Evolutionary conservation across 768 basidiomycete genomes (phyloP).

Genomic region (Lactarius pseudohatsudake): DNA sequence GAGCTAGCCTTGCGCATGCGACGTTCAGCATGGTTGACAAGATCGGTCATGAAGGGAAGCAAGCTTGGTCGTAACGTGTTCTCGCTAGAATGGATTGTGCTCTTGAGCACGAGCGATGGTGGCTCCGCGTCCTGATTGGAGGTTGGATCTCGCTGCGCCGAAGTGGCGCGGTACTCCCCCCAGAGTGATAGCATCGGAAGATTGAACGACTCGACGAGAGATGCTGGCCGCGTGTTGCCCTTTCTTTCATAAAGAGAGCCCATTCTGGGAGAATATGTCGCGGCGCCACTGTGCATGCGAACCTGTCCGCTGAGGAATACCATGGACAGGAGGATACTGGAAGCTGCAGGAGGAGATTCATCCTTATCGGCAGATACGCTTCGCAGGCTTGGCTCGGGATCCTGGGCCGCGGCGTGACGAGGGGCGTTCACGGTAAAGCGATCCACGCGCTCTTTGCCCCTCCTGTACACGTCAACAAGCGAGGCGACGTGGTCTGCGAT

Average conservation of each 20-base stretch:
- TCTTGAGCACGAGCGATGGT: conserved; percentile 75
- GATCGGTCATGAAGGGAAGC: conserved; percentile 80
- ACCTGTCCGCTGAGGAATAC: conserved; percentile 86
- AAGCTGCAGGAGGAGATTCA: conserved; percentile 48
- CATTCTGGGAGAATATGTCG: conserved; percentile 36
- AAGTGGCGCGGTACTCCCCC: conserved; percentile 73
- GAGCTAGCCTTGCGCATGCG: conserved; percentile 59
- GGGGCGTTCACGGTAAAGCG: conserved; percentile 58
- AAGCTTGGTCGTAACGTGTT: conserved; percentile 82
- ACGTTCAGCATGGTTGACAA: conserved; percentile 66
- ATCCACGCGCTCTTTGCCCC: conserved; percentile 76
- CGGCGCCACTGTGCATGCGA: conserved; percentile 59
- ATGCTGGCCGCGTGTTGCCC: conserved; percentile 54
- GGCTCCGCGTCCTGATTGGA: conserved; percentile 42
- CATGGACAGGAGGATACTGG: conserved; percentile 63
- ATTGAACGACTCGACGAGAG: conserved; percentile 63
- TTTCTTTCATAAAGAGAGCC: conserved; percentile 40
- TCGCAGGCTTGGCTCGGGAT: conserved; percentile 6
- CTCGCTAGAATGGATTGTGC: conserved; percentile 84
- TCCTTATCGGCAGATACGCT: conserved; percentile 27
- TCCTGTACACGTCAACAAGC: conserved; percentile 81
- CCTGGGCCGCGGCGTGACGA: conserved; percentile 37
- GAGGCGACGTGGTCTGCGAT: conserved; percentile 79
- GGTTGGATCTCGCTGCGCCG: conserved; percentile 42
- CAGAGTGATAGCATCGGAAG: conserved; percentile 80